A percentile compares a stretch with the other conserved stretches of the same genome.
Evolutionary conservation across 164 flowering plant genomes (phyloP).

Genomic region (Magnolia changhungtana): DNA sequence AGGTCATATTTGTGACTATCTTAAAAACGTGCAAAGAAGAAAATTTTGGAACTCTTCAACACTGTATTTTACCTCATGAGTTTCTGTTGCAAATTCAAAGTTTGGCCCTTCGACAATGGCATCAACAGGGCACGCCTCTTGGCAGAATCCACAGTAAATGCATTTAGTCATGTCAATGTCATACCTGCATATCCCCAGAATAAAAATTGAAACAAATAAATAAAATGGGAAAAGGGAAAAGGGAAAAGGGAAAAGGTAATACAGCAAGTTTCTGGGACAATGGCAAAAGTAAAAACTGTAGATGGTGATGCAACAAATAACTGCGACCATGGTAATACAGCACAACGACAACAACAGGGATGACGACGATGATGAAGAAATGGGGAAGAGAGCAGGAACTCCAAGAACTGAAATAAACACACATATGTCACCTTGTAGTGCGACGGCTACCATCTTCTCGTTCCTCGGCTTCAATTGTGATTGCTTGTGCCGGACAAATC

Average conservation of each 20-base stretch:
- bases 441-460: slow-evolving; percentile 99
- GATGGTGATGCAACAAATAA: background rate
- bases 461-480: slow-evolving; percentile 98
- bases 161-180: slow-evolving; percentile 99
- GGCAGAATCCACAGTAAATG: slow-evolving; percentile 99
- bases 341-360: background rate
- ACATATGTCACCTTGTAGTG: slow-evolving; percentile 66
- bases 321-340: background rate
- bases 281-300: background rate
- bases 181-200: slow-evolving; percentile 44
- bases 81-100: slow-evolving; percentile 95
- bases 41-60: background rate
- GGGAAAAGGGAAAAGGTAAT: slow-evolving; percentile 1
- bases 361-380: too few relatives aligned
- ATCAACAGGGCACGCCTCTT: slow-evolving; percentile 99
- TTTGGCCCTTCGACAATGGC: slow-evolving; percentile 99
- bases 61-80: slow-evolving; percentile 74
- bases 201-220: slow-evolving; percentile 1
- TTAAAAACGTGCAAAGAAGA: background rate
- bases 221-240: slow-evolving; percentile 5
- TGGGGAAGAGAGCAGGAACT: too few relatives aligned
- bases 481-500: slow-evolving; percentile 99
- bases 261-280: background rate
- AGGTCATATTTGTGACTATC: background rate
- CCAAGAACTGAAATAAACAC: too few relatives aligned